A percentile compares a stretch with the other conserved stretches of the same genome.
phyloP scores from a whole-genome alignment of 331 rosid genomes.

The Pyrus hybrid region DNA sequence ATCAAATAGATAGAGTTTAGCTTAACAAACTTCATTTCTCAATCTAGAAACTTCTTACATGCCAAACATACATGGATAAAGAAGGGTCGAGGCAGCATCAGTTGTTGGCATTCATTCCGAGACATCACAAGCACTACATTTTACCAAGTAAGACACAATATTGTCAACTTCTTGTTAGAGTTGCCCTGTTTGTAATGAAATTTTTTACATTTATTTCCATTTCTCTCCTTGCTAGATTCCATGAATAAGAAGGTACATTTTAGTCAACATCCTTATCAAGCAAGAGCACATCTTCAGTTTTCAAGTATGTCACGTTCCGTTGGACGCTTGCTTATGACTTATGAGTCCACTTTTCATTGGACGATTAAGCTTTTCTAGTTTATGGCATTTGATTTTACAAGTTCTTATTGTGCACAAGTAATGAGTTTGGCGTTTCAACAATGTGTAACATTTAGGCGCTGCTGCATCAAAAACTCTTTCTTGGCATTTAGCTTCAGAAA shows the following conservation, averaged over 20 bases:
- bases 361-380: neutral
- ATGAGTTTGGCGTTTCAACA: conserved; percentile 12
- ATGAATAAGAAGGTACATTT: conserved; percentile 87
- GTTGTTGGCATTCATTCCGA: conserved; percentile 76
- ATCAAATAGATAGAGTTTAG: conserved; percentile 18
- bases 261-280: conserved; percentile 42
- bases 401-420: neutral
- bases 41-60: conserved; percentile 71
- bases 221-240: conserved; percentile 42
- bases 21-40: conserved; percentile 22
- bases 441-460: conserved; percentile 27
- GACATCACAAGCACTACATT: conserved; percentile 95
- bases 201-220: conserved; percentile 14
- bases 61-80: conserved; percentile 65
- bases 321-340: neutral
- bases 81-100: conserved; percentile 95
- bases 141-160: conserved; percentile 69
- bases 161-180: conserved; percentile 19
- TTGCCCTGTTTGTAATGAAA: neutral
- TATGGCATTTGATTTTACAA: neutral
- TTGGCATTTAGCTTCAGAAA: conserved; percentile 93
- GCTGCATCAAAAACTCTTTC: conserved; percentile 76
- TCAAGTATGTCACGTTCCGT: conserved; percentile 43
- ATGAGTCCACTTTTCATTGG: neutral
- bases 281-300: conserved; percentile 47